Evolutionary conservation across 352 stramenopile species (phyloP).

Genomic region (Pythium apleroticum): DNA sequence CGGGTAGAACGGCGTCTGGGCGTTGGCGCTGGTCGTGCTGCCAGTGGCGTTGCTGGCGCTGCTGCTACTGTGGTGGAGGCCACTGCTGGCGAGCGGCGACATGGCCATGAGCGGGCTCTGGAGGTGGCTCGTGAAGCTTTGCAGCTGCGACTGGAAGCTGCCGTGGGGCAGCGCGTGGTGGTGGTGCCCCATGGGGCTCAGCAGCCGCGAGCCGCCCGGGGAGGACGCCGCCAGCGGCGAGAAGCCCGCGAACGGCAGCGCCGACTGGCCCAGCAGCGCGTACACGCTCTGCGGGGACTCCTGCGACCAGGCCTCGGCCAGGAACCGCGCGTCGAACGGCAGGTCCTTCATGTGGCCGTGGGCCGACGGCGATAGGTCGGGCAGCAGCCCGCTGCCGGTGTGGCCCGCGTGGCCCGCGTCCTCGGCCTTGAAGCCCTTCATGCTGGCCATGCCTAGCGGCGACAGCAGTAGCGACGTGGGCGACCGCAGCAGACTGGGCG

Average conservation of each 20-base stretch:
- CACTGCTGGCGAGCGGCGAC: slow-evolving; percentile 31
- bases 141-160: slow-evolving; percentile 37
- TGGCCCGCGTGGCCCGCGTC: slow-evolving; percentile 5
- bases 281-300: slow-evolving; percentile 61
- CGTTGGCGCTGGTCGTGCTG: neutral
- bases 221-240: slow-evolving; percentile 22
- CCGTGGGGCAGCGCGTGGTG: slow-evolving; percentile 27
- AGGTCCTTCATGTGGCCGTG: slow-evolving; percentile 31
- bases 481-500: slow-evolving; percentile 20
- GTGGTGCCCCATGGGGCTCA: slow-evolving; percentile 42
- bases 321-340: slow-evolving; percentile 47
- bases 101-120: slow-evolving; percentile 23
- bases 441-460: slow-evolving; percentile 12
- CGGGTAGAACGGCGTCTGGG: slow-evolving; percentile 33
- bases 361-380: neutral
- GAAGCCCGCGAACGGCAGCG: slow-evolving; percentile 32
- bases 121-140: slow-evolving; percentile 27
- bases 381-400: neutral
- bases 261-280: slow-evolving; percentile 37
- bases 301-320: slow-evolving; percentile 38
- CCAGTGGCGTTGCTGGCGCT: neutral
- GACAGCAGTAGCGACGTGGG: slow-evolving; percentile 25
- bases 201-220: slow-evolving; percentile 19
- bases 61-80: slow-evolving; percentile 30
- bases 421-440: slow-evolving; percentile 14